Evolutionary conservation across 257 asterid species (phyloP).

Genomic region (Orobanche coerulescens): DNA sequence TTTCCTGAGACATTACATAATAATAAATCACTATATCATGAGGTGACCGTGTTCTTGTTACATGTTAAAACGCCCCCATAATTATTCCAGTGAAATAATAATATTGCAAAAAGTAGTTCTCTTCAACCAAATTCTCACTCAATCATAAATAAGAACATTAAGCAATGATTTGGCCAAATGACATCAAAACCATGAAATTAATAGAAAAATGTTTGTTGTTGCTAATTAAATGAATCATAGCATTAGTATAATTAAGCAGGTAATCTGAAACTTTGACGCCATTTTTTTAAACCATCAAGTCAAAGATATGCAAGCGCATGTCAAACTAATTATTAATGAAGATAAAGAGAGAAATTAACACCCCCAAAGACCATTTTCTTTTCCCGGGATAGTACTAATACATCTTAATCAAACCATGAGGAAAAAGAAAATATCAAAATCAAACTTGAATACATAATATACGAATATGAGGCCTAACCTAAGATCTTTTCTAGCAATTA

Average conservation of each 20-base stretch:
- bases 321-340: neutral
- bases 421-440: too few relatives aligned
- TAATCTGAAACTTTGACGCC: conserved; percentile 19
- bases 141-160: neutral
- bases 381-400: neutral
- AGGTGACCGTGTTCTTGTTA: too few relatives aligned
- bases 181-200: neutral
- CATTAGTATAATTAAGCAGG: neutral
- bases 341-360: neutral
- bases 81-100: neutral
- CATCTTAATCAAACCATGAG: too few relatives aligned
- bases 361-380: neutral
- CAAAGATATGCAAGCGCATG: neutral
- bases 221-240: neutral
- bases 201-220: neutral
- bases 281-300: conserved; percentile 15
- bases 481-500: too few relatives aligned
- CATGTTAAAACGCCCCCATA: neutral
- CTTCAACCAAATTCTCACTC: conserved; percentile 3
- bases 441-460: too few relatives aligned
- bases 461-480: too few relatives aligned
- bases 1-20: conserved; percentile 21
- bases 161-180: neutral
- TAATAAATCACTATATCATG: conserved; percentile 12
- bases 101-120: neutral